A percentile compares a stretch with the other conserved stretches of the same genome.
These are phyloP conservation scores for Phytophthora podocarpi DNA, from an alignment of 352 stramenopile species.

Conservation along the genomic window DNA sequence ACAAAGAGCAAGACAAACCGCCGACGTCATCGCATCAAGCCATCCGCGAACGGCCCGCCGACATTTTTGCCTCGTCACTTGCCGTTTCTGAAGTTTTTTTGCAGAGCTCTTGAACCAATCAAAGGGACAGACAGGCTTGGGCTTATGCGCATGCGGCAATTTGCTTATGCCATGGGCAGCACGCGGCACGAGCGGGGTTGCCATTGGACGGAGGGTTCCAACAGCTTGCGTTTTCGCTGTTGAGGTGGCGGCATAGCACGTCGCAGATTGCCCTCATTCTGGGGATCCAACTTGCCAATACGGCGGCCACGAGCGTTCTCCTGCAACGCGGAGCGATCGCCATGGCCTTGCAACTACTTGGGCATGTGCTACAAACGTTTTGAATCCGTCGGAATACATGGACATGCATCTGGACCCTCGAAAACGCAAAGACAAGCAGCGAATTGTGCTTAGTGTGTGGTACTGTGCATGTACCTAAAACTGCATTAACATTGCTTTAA, in stretches of 20 bases:
- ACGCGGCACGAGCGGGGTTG: background rate
- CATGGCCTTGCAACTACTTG: no score
- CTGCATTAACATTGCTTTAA: no score
- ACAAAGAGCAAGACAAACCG: slow-evolving; percentile 23
- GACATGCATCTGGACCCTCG: background rate
- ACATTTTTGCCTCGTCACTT: slow-evolving; percentile 32
- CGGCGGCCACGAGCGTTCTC: no score
- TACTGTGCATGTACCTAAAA: no score
- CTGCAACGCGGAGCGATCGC: background rate
- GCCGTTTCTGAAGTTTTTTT: slow-evolving; percentile 21
- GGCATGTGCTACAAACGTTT: no score
- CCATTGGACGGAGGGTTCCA: slow-evolving; percentile 25
- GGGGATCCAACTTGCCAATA: background rate
- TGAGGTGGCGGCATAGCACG: slow-evolving; percentile 27
- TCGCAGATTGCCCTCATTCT: slow-evolving; percentile 12
- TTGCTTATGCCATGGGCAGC: slow-evolving; percentile 29
- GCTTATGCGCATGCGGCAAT: slow-evolving; percentile 19
- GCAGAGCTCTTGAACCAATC: slow-evolving; percentile 13
- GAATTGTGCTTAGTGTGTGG: slow-evolving; percentile 15
- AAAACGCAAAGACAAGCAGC: slow-evolving; percentile 31
- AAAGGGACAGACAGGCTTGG: slow-evolving; percentile 8
- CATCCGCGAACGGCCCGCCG: slow-evolving; percentile 13
- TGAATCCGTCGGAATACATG: background rate
- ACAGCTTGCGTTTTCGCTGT: slow-evolving; percentile 15
- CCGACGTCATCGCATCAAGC: no score